Base-by-base conservation (phyloP, 306 rosid species). In the Myrica gale region DNA sequence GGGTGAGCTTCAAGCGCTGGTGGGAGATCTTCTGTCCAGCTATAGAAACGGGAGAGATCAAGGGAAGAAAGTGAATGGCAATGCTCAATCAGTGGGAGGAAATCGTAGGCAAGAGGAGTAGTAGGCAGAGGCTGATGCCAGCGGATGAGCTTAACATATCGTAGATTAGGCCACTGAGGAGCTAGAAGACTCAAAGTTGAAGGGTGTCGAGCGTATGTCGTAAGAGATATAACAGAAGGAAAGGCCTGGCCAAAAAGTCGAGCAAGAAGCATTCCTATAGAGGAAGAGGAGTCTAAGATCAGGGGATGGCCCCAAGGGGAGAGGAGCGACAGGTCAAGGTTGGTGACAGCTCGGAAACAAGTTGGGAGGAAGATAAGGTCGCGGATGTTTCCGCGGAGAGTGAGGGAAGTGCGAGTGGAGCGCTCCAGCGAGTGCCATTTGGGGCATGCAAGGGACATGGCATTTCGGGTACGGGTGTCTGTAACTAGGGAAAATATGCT, bases 301-400 rank as follows among this genome's bases (percentile, higher is more conserved):
- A 72, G 37, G 6, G 63, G n/a, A 54, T 72, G 75, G 23, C 75
- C 75, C 75, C 75, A 72, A 54, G 75, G 75, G 66, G 75, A 72
- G 58, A 72, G 37, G 44, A 72, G 41, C 16, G 75, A 72, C 32
- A 72, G 50, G 46, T 72, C 75, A 1, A 72, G 50, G n/a, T 54
- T 17, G 50, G 51, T 54, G 17, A 72, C 75, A 4, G 75, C 48
- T 41, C 46, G 37, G 44, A 72, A 72, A 72, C 75, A 72, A 37
- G 63, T 37, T 0, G 75, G 75, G 19, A 53, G 48, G 9, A 39
- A 19, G 41, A 52, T 16, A 9, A 72, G 75, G 5, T 72, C 2
- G 51, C 52, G 52, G 47, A 54, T 54, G 58, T 39, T 72, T 17
- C 75, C 75, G 7, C 66, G 63, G 1, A 72, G 66, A 32, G 63